These are phyloP conservation scores for Thraustotheca clavata DNA, from an alignment of 352 stramenopile genomes.

Conservation along the genomic window DNA sequence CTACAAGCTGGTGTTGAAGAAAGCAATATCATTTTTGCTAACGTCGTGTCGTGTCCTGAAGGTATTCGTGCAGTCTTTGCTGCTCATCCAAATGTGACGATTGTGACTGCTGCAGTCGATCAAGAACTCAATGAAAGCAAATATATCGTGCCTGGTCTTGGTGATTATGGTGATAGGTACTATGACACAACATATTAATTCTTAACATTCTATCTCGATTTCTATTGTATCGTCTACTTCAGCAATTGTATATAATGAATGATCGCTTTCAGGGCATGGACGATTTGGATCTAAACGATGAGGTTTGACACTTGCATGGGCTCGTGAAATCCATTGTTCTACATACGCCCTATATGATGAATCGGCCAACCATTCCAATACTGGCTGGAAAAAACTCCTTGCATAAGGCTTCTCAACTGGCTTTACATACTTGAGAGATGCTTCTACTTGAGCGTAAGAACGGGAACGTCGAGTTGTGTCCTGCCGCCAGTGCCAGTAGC, in stretches of 20 bases:
- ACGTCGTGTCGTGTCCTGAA: constrained; percentile 91
- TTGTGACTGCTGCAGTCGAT: constrained; percentile 78
- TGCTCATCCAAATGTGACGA: constrained; percentile 67
- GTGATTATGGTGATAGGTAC: constrained; percentile 94
- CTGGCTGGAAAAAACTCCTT: too few relatives aligned
- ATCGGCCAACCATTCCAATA: too few relatives aligned
- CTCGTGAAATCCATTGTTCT: too few relatives aligned
- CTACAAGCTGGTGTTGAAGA: constrained; percentile 76
- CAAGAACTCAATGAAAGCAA: constrained; percentile 89
- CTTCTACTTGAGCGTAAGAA: too few relatives aligned
- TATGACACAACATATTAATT: constrained; percentile 46
- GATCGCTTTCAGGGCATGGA: not conserved
- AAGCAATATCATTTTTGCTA: constrained; percentile 91
- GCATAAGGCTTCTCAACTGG: too few relatives aligned
- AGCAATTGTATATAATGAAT: not conserved
- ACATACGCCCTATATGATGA: too few relatives aligned
- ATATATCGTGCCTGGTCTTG: constrained; percentile 94
- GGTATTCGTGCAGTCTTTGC: constrained; percentile 73
- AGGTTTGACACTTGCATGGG: not conserved
- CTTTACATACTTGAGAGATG: too few relatives aligned
- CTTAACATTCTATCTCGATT: too few relatives aligned
- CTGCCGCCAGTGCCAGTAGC: too few relatives aligned
- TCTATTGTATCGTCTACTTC: constrained; percentile 25
- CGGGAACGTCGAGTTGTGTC: too few relatives aligned
- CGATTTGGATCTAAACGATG: not conserved